phyloP scores from a whole-genome alignment of 768 basidiomycete genomes.

The Agaricus blazei region DNA sequence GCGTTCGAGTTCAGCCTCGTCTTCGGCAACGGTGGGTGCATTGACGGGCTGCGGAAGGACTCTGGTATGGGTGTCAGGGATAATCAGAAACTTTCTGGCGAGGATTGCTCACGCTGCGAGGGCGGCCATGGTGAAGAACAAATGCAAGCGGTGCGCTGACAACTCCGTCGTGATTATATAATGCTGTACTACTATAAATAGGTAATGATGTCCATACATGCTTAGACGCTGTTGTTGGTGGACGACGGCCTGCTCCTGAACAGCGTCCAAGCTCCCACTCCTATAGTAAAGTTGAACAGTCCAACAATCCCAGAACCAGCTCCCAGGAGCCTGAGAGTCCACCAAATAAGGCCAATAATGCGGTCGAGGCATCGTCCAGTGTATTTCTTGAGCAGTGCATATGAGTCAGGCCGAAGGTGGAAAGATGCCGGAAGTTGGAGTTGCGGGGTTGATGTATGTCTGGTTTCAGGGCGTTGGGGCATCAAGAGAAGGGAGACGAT shows the following conservation, averaged over 20 bases:
- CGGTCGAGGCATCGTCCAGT: conserved; percentile 67
- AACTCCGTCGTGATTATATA: background rate
- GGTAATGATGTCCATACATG: background rate
- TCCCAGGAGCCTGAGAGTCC: conserved; percentile 66
- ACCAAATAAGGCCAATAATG: conserved; percentile 77
- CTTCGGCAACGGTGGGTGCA: conserved; percentile 47
- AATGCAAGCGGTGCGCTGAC: background rate
- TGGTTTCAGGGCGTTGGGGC: conserved; percentile 32
- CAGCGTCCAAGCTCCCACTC: conserved; percentile 62
- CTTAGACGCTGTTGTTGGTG: conserved; percentile 6
- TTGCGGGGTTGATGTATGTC: conserved; percentile 30
- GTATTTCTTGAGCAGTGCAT: conserved; percentile 52
- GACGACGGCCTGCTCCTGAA: conserved; percentile 31
- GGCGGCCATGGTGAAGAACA: conserved; percentile 36
- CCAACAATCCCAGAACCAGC: conserved; percentile 72
- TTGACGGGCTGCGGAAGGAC: conserved; percentile 65
- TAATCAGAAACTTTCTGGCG: background rate
- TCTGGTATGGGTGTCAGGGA: conserved; percentile 29
- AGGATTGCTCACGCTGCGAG: conserved; percentile 64
- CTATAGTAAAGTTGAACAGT: conserved; percentile 66
- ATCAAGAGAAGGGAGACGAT: conserved; percentile 71
- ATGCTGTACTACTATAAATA: background rate
- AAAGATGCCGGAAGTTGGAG: conserved; percentile 49
- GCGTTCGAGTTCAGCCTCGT: conserved; percentile 51
- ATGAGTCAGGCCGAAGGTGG: conserved; percentile 48